Base-by-base conservation (phyloP, 2,329 filamentous ascomycete species). In the Fusarium brevicatenulatum region DNA sequence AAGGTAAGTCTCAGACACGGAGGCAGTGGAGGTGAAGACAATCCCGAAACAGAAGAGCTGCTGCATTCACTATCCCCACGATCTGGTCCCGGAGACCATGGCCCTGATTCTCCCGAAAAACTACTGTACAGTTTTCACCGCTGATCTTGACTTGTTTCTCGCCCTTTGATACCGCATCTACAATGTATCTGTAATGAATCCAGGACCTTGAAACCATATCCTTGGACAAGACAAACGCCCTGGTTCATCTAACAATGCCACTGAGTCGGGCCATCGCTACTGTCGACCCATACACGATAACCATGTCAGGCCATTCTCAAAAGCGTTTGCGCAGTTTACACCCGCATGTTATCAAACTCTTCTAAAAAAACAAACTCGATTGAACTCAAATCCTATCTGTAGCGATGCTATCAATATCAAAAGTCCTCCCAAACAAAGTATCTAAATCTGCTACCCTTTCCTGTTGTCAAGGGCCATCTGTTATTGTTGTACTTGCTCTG, bases 371-470 rank as follows among this genome's bases (percentile, higher is more conserved):
- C 32, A 42, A 44, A 37, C 18, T 61, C 25, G 16, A 68, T 67
- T 57, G 21, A 52, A 52, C 44, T 70, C 52, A 40, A 47, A 47
- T 46, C 43, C 46, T 54, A 58, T 50, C 32, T 42, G 53, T 23
- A 43, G 47, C 36, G 18, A 44, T 63, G 52, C 44, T 63, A 50
- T 56, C 50, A 67, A 75, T 71, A 55, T 39, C 37, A 55, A 68
- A 63, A 58, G 50, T 55, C 59, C 64, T 67, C 59, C 62, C 63
- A 70, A 74, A 75, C 63, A 72, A 66, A 66, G 42, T 68, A 42
- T 71, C 44, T 76, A 76, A 76, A 69, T 78, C 76, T 78, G 76
- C 76, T 78, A 78, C 76, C 76, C 74, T 75, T 66, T 75, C 65
- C 72, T 74, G 70, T 74, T 63, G 52, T 70, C 66, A 77, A 73